Base-by-base conservation (phyloP, 495 filamentous ascomycete species). In the Lasiosphaeria miniovina region DNA sequence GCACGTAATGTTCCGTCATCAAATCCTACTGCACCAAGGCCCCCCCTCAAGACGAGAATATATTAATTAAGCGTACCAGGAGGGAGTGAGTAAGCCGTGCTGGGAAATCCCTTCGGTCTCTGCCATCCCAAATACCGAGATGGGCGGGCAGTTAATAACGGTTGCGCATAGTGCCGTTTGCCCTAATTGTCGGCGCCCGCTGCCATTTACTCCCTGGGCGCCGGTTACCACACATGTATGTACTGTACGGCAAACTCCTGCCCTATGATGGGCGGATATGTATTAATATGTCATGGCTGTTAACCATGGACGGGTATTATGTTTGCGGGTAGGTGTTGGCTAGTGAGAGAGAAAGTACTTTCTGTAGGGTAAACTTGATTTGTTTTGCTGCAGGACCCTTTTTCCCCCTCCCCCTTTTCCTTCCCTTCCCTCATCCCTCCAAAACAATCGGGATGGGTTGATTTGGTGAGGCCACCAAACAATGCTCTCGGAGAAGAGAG, bases 311-410 rank as follows among this genome's bases (percentile, higher is more conserved):
- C 43, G 43, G 43, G 43, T 46, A 46, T 46, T 46, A 46, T 46
- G 43, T 11, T n/a, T 0, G 15, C 12, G 43, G 15, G 12, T 11
- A 11, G 43, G 12, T 14, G 11, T 14, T 14, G 11, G 43, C 24
- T 24, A 24, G 24, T 24, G 24, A 24, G 24, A 24, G 24, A 24
- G 24, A 2, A 24, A 24, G 24, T 24, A 24, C 24, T 24, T 24
- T 2, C 24, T 24, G 24, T 2, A 24, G 43, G 43, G 5, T 0
- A 46, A 46, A 46, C 43, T 46, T 46, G 43, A 46, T 46, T 46
- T 46, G 43, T 46, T 46, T 46, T 46, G 12, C 43, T 46, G 43
- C 43, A 46, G 43, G 43, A 46, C 43, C 43, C 43, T n/a, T n/a
- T 46, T 46, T 46, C 6, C 5, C 15, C 6, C 43, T 4, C 12